Evolutionary conservation across 805 yeast genomes (phyloP).

Genomic region (Candida suzukii): DNA sequence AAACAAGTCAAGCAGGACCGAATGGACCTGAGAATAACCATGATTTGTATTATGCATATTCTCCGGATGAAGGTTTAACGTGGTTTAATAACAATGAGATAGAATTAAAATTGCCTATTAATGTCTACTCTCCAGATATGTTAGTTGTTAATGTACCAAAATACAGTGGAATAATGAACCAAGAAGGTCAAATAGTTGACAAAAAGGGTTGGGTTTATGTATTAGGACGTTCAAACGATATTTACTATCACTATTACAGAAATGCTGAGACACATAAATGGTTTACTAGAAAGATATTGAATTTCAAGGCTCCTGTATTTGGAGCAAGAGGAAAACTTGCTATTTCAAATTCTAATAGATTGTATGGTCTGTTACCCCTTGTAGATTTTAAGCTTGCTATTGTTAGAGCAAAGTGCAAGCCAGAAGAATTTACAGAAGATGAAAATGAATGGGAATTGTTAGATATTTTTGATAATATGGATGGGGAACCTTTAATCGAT

Average conservation of each 20-base stretch:
- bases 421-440: not conserved
- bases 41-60: conserved; percentile 13
- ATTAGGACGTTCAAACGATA: conserved; percentile 10
- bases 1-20: conserved; percentile 12
- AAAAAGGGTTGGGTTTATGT: conserved; percentile 10
- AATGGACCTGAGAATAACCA: conserved; percentile 18
- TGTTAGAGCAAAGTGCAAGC: not conserved
- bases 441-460: not conserved
- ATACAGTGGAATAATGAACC: conserved; percentile 15
- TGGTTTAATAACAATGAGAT: conserved; percentile 10
- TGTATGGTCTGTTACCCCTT: not conserved
- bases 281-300: not conserved
- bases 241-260: conserved; percentile 9
- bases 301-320: not conserved
- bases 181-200: conserved; percentile 14
- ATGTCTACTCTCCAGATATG: conserved; percentile 3
- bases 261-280: not conserved
- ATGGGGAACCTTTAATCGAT: conserved; percentile 1
- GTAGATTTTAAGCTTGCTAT: not conserved
- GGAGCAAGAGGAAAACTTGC: conserved; percentile 1
- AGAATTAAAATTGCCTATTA: conserved; percentile 6
- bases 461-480: not conserved
- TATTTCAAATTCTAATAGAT: not conserved
- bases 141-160: not conserved
- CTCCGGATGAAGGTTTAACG: conserved; percentile 13